Percentiles rank a stretch among this genome's conserved stretches.
Conservation (phyloP, 2,329 filamentous ascomycete species). For the Phyllosticta citriasiana region DNA sequence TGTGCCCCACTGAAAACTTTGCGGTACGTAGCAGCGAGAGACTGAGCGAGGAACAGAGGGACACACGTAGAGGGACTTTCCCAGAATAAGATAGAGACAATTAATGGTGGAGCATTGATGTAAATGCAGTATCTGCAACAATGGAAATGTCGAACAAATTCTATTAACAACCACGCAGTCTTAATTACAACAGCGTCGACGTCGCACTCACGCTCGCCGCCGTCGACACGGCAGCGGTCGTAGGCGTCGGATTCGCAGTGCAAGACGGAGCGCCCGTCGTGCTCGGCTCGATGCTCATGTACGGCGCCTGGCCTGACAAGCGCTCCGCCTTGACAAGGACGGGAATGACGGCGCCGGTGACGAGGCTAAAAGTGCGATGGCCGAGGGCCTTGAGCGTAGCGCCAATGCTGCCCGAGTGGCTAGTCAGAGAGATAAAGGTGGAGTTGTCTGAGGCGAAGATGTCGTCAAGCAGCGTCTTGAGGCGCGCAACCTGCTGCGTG, state of each 20-base stretch:
- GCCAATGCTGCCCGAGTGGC: constrained; percentile 50
- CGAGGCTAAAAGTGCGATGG: constrained; percentile 51
- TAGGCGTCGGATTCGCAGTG: neutral
- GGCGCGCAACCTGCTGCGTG: constrained; percentile 6
- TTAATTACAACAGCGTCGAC: constrained; percentile 5
- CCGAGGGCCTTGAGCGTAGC: constrained; percentile 47
- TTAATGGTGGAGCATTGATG: too few relatives aligned
- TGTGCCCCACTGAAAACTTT: too few relatives aligned
- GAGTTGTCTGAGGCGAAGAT: constrained; percentile 40
- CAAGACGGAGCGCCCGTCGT: constrained; percentile 3
- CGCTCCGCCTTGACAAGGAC: constrained; percentile 53
- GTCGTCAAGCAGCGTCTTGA: constrained; percentile 39
- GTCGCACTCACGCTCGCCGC: neutral
- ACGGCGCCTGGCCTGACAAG: constrained; percentile 12
- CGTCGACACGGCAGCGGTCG: neutral
- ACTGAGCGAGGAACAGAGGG: too few relatives aligned
- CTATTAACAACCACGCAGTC: neutral
- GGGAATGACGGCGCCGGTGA: constrained; percentile 59
- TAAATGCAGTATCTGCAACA: too few relatives aligned
- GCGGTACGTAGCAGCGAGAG: too few relatives aligned
- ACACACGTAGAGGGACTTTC: too few relatives aligned
- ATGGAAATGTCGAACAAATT: neutral
- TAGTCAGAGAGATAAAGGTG: constrained; percentile 44
- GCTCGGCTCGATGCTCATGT: neutral
- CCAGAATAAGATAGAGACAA: too few relatives aligned